phyloP scores from a whole-genome alignment of 768 basidiomycete species.

The Rhodosporidiobolus odoratus region DNA sequence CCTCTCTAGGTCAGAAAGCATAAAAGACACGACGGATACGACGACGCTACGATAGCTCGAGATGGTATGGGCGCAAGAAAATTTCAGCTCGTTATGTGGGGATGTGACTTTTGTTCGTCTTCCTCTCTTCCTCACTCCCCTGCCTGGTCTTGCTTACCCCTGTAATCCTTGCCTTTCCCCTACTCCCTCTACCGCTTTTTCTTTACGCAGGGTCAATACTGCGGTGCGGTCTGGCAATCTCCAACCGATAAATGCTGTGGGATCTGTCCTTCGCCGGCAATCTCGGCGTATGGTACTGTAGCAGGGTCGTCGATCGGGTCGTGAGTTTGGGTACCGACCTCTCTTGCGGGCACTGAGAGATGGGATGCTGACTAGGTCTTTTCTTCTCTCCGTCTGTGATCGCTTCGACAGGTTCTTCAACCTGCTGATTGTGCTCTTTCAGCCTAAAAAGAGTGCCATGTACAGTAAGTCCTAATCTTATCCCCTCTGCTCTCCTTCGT shows the following conservation, averaged over 20 bases:
- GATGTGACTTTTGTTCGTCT: neutral
- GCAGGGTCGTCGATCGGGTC: neutral
- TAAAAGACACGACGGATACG: no score
- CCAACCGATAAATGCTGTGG: neutral
- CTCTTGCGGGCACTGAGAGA: no score
- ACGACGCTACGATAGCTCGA: no score
- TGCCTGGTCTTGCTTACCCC: no score
- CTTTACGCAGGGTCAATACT: neutral
- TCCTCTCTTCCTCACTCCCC: neutral
- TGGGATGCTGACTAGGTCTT: no score
- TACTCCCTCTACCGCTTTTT: neutral
- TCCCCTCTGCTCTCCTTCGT: neutral
- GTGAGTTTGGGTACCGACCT: no score
- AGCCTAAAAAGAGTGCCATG: neutral
- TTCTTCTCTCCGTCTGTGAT: no score
- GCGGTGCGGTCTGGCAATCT: neutral
- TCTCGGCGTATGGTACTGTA: neutral
- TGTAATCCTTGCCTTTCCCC: neutral
- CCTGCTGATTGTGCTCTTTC: slow-evolving; percentile 14
- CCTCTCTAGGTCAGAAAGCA: no score
- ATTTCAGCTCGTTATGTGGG: neutral
- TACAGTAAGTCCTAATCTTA: slow-evolving; percentile 1
- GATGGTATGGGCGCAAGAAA: neutral
- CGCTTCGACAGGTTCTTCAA: neutral
- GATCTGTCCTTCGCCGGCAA: neutral